Conservation (phyloP, 2,329 filamentous ascomycete genomes). For the Hortaea sp. region DNA sequence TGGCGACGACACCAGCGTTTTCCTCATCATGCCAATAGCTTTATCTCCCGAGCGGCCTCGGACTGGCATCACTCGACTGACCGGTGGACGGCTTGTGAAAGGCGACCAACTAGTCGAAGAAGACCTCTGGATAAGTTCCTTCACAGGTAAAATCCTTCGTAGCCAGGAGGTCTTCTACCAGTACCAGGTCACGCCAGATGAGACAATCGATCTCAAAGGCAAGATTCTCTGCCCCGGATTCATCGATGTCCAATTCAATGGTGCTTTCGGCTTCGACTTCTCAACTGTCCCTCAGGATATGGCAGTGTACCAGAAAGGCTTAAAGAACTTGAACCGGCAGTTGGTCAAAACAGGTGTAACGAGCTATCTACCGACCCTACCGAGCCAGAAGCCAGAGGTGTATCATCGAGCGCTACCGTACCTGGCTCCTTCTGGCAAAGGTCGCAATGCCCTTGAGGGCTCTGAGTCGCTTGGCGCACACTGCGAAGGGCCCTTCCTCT, state of each 20-base stretch:
- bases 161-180: conserved; percentile 59
- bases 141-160: conserved; percentile 70
- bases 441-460: conserved; percentile 54
- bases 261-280: conserved; percentile 88
- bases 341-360: conserved; percentile 76
- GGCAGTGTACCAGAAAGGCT: conserved; percentile 59
- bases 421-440: conserved; percentile 59
- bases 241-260: conserved; percentile 87
- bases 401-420: conserved; percentile 74
- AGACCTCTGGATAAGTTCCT: conserved; percentile 82
- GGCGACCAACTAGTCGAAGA: conserved; percentile 57
- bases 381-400: conserved; percentile 68
- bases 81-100: conserved; percentile 68
- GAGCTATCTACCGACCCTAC: conserved; percentile 76
- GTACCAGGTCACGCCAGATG: conserved; percentile 57
- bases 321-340: conserved; percentile 59
- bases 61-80: conserved; percentile 48
- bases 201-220: conserved; percentile 67
- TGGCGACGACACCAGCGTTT: background rate
- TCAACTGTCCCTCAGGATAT: conserved; percentile 56
- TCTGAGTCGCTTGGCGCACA: conserved; percentile 84
- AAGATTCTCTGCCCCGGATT: conserved; percentile 78
- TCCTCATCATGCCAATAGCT: conserved; percentile 30
- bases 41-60: conserved; percentile 28
- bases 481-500: conserved; percentile 83